Evolutionary conservation across 2,329 filamentous ascomycete genomes (phyloP).

Genomic region (Hypoxylon sp.): DNA sequence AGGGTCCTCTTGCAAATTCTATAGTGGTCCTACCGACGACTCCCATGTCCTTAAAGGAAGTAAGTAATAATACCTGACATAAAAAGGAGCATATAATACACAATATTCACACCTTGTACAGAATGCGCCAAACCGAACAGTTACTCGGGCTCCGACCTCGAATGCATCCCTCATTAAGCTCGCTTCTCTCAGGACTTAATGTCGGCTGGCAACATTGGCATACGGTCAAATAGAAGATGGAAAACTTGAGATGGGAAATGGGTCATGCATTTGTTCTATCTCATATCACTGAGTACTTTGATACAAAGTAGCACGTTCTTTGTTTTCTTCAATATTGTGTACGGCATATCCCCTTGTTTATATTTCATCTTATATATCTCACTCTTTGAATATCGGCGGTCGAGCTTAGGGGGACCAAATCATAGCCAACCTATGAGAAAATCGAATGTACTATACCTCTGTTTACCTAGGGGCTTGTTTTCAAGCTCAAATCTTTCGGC

Average conservation of each 20-base stretch:
- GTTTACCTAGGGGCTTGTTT: too few relatives aligned
- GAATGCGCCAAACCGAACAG: not conserved
- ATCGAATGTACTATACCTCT: too few relatives aligned
- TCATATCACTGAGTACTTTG: not conserved
- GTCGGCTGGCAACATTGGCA: not conserved
- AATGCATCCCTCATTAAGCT: not conserved
- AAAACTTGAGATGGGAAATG: not conserved
- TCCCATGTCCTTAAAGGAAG: not conserved
- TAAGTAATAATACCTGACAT: not conserved
- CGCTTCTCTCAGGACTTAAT: not conserved
- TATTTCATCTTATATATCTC: not conserved
- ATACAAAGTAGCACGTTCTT: not conserved
- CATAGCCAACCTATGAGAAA: too few relatives aligned
- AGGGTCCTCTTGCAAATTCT: not conserved
- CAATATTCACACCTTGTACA: not conserved
- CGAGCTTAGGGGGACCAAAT: too few relatives aligned
- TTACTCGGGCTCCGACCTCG: not conserved
- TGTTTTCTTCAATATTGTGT: not conserved
- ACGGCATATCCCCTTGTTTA: not conserved
- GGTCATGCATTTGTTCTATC: not conserved
- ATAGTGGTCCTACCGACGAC: not conserved
- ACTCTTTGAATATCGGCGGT: not conserved
- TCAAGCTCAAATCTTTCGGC: too few relatives aligned
- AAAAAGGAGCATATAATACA: not conserved
- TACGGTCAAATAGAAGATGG: not conserved